These are phyloP conservation scores for Cryptosporidium parvum DNA, from an alignment of 169 alveolate genomes.

Conservation along the genomic window DNA sequence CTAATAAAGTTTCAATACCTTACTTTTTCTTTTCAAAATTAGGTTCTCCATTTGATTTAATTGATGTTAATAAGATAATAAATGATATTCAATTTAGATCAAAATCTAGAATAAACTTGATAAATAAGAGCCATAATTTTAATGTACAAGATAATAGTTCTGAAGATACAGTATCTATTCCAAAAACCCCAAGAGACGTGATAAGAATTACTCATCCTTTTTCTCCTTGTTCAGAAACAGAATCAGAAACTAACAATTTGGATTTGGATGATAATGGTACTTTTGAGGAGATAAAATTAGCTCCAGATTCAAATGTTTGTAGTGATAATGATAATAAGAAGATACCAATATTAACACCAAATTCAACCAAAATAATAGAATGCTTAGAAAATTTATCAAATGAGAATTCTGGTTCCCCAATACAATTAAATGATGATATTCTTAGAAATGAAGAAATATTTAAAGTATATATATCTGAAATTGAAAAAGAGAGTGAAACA, in stretches of 20 bases:
- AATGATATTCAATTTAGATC: slow-evolving; percentile 45
- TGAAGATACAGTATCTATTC: neutral
- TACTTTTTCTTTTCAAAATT: slow-evolving; percentile 63
- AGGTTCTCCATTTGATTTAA: slow-evolving; percentile 71
- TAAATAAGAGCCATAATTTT: neutral
- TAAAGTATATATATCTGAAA: slow-evolving; percentile 48
- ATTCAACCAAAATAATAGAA: neutral
- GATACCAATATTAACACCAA: neutral
- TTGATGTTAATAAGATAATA: slow-evolving; percentile 44
- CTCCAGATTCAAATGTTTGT: neutral
- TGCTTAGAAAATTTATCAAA: neutral
- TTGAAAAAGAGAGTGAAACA: slow-evolving; percentile 68
- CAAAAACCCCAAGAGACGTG: slow-evolving; percentile 2
- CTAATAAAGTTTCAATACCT: slow-evolving; percentile 53
- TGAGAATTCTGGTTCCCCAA: slow-evolving; percentile 2
- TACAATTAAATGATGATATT: slow-evolving; percentile 9
- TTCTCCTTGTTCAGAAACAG: neutral
- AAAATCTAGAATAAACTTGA: slow-evolving; percentile 7
- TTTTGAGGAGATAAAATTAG: neutral
- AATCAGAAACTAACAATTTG: neutral
- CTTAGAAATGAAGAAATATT: slow-evolving; percentile 36
- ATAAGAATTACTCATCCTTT: slow-evolving; percentile 24
- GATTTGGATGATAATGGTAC: neutral
- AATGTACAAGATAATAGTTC: neutral
- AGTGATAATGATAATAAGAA: neutral